phyloP scores from a whole-genome alignment of 1,139 yeast species.

The Lodderomyces pseudojiufengensis region DNA sequence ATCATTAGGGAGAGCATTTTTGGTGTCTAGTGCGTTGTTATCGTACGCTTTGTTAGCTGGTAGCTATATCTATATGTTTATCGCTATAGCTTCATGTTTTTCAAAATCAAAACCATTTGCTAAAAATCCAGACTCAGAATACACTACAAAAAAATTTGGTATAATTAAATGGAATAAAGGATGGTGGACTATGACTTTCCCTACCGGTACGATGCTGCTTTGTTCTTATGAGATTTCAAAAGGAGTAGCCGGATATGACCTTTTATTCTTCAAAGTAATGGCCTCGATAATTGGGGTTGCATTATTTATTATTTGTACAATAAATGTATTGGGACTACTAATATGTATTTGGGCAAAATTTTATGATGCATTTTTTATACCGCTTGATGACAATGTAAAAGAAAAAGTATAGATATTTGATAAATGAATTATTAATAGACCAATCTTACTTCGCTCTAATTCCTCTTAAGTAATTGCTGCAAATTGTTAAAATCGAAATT shows the following conservation, averaged over 20 bases:
- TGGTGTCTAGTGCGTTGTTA: constrained; percentile 19
- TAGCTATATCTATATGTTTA: constrained; percentile 59
- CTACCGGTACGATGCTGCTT: constrained; percentile 75
- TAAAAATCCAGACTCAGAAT: constrained; percentile 20
- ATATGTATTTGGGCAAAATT: neutral
- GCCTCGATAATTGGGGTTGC: constrained; percentile 57
- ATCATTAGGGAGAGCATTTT: constrained; percentile 9
- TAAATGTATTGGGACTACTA: constrained; percentile 9
- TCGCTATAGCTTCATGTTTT: constrained; percentile 45
- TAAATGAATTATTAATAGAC: too few relatives aligned
- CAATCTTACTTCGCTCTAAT: too few relatives aligned
- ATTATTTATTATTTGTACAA: constrained; percentile 18
- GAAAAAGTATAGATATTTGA: constrained; percentile 1
- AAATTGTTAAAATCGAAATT: too few relatives aligned
- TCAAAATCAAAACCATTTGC: constrained; percentile 34
- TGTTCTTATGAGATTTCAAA: constrained; percentile 51
- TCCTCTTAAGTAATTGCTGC: too few relatives aligned
- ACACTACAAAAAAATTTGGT: constrained; percentile 22
- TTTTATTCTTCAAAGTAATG: constrained; percentile 52
- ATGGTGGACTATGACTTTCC: constrained; percentile 89
- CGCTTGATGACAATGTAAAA: neutral
- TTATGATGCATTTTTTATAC: constrained; percentile 1
- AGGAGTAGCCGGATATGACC: constrained; percentile 17
- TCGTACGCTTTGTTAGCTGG: constrained; percentile 52
- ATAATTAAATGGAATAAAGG: constrained; percentile 49